Conservation (phyloP, 2,329 filamentous ascomycete species). For the Aspergillus sergii region DNA sequence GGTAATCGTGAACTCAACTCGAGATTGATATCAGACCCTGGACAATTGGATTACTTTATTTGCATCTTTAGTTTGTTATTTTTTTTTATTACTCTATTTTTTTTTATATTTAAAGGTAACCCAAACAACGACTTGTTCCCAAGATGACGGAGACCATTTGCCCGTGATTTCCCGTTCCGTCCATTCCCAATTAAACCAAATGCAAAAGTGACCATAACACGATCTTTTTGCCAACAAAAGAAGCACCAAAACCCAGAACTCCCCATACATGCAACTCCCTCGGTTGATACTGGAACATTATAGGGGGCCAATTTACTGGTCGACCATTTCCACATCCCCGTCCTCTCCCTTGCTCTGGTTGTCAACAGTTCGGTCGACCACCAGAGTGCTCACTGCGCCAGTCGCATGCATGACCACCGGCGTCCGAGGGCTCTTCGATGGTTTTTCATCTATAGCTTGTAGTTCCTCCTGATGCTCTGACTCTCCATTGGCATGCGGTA, state of each 20-base stretch:
- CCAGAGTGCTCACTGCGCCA: slow-evolving; percentile 55
- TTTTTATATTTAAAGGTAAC: background rate
- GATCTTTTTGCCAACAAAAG: slow-evolving; percentile 10
- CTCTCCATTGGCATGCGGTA: slow-evolving; percentile 29
- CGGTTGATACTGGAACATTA: slow-evolving; percentile 3
- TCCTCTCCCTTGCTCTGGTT: slow-evolving; percentile 43
- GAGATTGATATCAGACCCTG: background rate
- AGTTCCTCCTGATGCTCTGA: slow-evolving; percentile 18
- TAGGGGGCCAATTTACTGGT: slow-evolving; percentile 21
- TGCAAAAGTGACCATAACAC: slow-evolving; percentile 3
- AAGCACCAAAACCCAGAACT: slow-evolving; percentile 8
- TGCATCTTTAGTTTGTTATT: background rate
- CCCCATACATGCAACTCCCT: slow-evolving; percentile 12
- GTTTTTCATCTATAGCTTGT: slow-evolving; percentile 19
- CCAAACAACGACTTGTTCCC: background rate
- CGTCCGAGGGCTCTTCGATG: slow-evolving; percentile 33
- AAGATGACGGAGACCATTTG: slow-evolving; percentile 2
- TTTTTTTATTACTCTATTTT: background rate
- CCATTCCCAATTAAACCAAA: slow-evolving; percentile 5
- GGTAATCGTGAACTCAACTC: background rate
- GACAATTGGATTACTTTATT: background rate
- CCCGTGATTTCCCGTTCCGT: slow-evolving; percentile 17
- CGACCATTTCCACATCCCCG: slow-evolving; percentile 63
- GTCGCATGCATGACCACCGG: slow-evolving; percentile 35
- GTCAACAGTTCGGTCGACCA: slow-evolving; percentile 57